Percentiles rank a stretch among this genome's conserved stretches.
Conservation (phyloP, 352 stramenopile genomes). For the Stephanocyclus meneghinianus region DNA sequence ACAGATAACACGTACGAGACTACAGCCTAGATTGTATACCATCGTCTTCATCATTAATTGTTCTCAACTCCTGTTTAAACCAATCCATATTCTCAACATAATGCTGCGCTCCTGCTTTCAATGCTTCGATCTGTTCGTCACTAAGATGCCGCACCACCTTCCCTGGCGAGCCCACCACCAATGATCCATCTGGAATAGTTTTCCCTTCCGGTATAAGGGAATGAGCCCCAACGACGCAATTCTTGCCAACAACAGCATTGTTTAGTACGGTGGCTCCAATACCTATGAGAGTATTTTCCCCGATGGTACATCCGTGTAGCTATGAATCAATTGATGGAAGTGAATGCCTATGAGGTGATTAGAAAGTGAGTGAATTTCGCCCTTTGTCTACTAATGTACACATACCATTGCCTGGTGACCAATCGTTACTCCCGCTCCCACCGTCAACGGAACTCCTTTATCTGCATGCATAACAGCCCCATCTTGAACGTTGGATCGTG, state of each 20-base stretch:
- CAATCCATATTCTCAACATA: conserved; percentile 54
- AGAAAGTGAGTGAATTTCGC: conserved; percentile 13
- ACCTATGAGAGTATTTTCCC: conserved; percentile 56
- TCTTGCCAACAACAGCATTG: conserved; percentile 49
- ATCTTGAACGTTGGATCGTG: conserved; percentile 56
- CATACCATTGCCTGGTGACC: conserved; percentile 29
- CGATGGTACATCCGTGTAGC: conserved; percentile 54
- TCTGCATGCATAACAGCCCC: conserved; percentile 55
- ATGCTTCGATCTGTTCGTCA: conserved; percentile 49
- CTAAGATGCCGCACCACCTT: conserved; percentile 48
- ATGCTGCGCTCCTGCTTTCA: conserved; percentile 41
- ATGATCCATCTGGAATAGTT: conserved; percentile 16
- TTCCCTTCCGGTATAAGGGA: conserved; percentile 40
- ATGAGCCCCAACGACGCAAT: neutral
- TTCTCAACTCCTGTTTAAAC: conserved; percentile 35
- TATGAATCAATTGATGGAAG: conserved; percentile 19
- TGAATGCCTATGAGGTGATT: conserved; percentile 38
- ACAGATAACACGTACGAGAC: neutral
- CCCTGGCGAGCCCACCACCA: conserved; percentile 49
- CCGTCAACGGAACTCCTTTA: conserved; percentile 40
- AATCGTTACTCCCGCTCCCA: conserved; percentile 40
- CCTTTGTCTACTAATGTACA: conserved; percentile 17
- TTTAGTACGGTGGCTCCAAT: conserved; percentile 16
- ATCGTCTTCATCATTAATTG: conserved; percentile 24
- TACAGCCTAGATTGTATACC: conserved; percentile 36